Conservation (phyloP, 78 protist species). For the Guillardia theta region DNA sequence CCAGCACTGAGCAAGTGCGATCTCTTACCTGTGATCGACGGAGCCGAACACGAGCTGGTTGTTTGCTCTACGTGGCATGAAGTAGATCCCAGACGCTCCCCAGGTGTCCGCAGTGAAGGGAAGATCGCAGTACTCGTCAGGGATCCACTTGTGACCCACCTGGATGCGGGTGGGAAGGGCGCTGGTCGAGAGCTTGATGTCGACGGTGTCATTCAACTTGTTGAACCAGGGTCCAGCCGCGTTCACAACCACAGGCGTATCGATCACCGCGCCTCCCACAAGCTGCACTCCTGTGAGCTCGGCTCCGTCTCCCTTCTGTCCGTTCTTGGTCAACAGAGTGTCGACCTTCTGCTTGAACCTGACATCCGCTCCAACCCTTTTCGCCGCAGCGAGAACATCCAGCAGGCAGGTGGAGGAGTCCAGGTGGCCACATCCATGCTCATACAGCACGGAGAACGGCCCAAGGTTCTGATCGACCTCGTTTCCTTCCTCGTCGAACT, state of each 20-base stretch:
- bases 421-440: constrained; percentile 35
- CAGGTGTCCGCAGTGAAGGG: constrained; percentile 6
- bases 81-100: constrained; percentile 38
- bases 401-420: constrained; percentile 21
- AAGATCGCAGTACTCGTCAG: not conserved
- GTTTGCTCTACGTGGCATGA: not conserved
- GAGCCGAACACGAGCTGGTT: constrained; percentile 34
- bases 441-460: not conserved
- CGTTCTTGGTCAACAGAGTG: not conserved
- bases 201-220: not conserved
- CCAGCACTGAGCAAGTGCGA: no score
- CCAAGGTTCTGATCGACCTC: not conserved
- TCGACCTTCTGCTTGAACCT: not conserved
- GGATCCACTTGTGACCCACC: not conserved
- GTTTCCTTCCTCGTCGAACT: not conserved
- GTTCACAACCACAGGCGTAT: not conserved
- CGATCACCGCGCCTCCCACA: not conserved
- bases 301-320: not conserved
- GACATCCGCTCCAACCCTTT: not conserved
- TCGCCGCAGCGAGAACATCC: not conserved
- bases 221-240: not conserved
- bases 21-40: not conserved
- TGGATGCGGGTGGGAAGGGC: constrained; percentile 29
- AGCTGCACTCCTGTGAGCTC: not conserved
- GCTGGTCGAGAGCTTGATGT: not conserved